Evolutionary conservation across 2,329 filamentous ascomycete species (phyloP).

Genomic region (Rachicladosporium sp.): DNA sequence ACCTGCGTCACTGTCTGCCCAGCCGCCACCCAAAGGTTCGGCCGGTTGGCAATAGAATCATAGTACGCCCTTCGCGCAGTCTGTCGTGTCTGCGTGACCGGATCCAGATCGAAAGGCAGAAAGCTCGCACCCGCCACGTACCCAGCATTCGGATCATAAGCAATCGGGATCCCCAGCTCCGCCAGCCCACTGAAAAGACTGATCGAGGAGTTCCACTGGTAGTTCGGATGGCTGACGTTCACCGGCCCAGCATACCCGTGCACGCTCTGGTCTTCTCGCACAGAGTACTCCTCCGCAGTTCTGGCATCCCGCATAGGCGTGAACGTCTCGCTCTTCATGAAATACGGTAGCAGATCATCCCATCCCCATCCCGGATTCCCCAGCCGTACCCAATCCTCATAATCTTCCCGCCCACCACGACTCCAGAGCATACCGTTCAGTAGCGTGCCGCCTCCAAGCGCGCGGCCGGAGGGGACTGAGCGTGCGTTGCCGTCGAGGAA

Average conservation of each 20-base stretch:
- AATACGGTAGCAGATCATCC: slow-evolving; percentile 32
- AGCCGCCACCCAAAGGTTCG: slow-evolving; percentile 27
- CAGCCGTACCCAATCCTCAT: slow-evolving; percentile 45
- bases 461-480: slow-evolving; percentile 16
- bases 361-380: slow-evolving; percentile 50
- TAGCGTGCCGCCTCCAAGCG: slow-evolving; percentile 22
- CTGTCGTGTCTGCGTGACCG: slow-evolving; percentile 26
- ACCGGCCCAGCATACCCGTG: slow-evolving; percentile 38
- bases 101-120: slow-evolving; percentile 25
- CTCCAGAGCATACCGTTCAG: slow-evolving; percentile 24
- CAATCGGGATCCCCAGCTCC: slow-evolving; percentile 25
- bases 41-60: slow-evolving; percentile 21
- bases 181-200: slow-evolving; percentile 27
- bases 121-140: slow-evolving; percentile 27
- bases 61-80: slow-evolving; percentile 31
- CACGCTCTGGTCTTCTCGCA: slow-evolving; percentile 28
- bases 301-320: slow-evolving; percentile 20
- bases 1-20: slow-evolving; percentile 25
- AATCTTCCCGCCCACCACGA: slow-evolving; percentile 36
- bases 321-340: slow-evolving; percentile 24
- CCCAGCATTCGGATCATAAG: slow-evolving; percentile 27
- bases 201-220: slow-evolving; percentile 26
- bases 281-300: slow-evolving; percentile 24
- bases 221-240: slow-evolving; percentile 35
- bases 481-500: slow-evolving; percentile 15